Conservation (phyloP, 164 flowering plant genomes). For the Nelumbo lutea region DNA sequence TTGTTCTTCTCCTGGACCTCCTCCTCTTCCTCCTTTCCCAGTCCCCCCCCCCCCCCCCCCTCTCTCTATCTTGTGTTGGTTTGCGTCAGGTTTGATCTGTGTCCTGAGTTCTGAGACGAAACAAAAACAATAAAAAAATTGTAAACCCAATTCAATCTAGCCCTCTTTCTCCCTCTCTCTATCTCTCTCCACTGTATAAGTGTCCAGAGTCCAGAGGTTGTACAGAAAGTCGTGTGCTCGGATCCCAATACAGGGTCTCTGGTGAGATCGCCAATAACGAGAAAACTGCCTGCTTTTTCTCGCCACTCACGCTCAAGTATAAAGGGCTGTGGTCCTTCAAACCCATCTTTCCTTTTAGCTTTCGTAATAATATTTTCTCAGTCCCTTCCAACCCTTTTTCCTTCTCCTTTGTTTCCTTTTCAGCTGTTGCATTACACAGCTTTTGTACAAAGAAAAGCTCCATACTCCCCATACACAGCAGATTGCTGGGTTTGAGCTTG, state of each 20-base stretch:
- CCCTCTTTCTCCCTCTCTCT: background rate
- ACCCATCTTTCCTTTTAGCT: background rate
- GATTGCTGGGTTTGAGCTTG: too few species aligned
- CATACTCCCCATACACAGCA: too few species aligned
- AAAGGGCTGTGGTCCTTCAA: slow-evolving; percentile 14
- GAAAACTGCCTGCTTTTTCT: slow-evolving; percentile 21
- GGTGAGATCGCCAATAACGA: slow-evolving; percentile 28
- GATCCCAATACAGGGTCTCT: slow-evolving; percentile 41
- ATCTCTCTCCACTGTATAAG: slow-evolving; percentile 1
- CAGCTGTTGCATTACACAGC: background rate
- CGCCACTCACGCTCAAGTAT: background rate
- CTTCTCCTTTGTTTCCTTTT: background rate
- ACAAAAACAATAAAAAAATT: too few species aligned
- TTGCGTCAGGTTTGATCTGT: too few species aligned
- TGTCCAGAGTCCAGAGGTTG: slow-evolving; percentile 20
- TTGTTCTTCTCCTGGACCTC: background rate
- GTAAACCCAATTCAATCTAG: background rate
- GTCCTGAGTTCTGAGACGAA: too few species aligned
- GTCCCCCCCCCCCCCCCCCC: background rate
- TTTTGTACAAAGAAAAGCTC: background rate
- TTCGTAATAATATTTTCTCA: background rate
- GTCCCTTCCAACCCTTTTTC: background rate
- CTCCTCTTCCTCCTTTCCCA: background rate
- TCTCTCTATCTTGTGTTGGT: too few species aligned
- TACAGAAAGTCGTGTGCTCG: slow-evolving; percentile 38